Conservation (phyloP, 768 basidiomycete genomes). For the Pulveroboletus frians region DNA sequence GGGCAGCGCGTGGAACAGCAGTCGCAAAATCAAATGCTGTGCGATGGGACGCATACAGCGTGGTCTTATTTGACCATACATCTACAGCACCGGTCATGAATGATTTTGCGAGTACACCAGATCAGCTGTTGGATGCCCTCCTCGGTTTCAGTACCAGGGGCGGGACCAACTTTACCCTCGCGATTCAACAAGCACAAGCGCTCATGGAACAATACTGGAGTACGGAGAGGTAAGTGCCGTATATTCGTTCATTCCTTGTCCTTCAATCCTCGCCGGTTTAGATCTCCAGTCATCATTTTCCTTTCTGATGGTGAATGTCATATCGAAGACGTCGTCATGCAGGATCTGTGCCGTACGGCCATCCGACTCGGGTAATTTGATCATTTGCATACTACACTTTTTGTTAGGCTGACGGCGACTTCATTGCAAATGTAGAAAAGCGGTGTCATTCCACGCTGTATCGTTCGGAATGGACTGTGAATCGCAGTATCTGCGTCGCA, state of each 20-base stretch:
- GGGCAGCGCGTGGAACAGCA: conserved; percentile 46
- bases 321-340: conserved; percentile 34
- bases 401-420: not conserved
- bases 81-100: conserved; percentile 32
- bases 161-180: conserved; percentile 42
- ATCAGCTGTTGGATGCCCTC: conserved; percentile 38
- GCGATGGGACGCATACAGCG: conserved; percentile 52
- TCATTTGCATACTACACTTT: fast-evolving
- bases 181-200: conserved; percentile 32
- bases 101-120: conserved; percentile 43
- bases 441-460: conserved; percentile 56
- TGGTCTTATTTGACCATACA: conserved; percentile 41
- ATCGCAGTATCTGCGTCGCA: conserved; percentile 35
- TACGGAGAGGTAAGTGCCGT: conserved; percentile 38
- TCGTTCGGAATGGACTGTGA: conserved; percentile 41
- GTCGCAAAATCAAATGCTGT: conserved; percentile 22
- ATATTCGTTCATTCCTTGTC: not conserved
- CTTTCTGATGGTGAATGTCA: conserved; percentile 44
- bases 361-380: conserved; percentile 40
- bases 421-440: conserved; percentile 34
- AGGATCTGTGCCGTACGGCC: conserved; percentile 39
- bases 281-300: conserved; percentile 36
- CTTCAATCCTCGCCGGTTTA: not conserved
- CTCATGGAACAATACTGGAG: conserved; percentile 48
- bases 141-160: conserved; percentile 29